Base-by-base conservation (phyloP, 352 stramenopile species). In the Phytophthora rubi region DNA sequence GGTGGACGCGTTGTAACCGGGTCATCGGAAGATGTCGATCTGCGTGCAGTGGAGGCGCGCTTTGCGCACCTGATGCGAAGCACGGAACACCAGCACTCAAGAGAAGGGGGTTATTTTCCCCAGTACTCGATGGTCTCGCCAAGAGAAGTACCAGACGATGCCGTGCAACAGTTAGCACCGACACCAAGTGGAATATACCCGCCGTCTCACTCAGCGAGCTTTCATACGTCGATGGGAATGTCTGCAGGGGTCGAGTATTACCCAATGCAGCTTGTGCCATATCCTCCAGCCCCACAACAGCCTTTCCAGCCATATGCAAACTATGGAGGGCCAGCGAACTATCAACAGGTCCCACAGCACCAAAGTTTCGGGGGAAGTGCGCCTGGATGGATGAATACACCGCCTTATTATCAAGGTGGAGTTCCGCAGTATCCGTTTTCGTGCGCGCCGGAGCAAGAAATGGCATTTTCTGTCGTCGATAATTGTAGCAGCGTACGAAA, bases 11-110 rank as follows among this genome's bases (percentile, higher is more conserved):
- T 69, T 51, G 54, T 77, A 47, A 72, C 68, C 0, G 61, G 71
- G 54, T 71, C 51, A 7, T 69, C 69, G 3, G 85, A 93, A 26
- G 87, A 94, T 57, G 78, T 87, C 12, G 88, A 96, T 67, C 71
- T 96, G 28, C 77, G 81, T 23, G 77, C 77, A 1, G 86, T 96
- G 9, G 88, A 96, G 62, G 86, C 83, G 6, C 83, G 83, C 8
- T 96, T 96, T 58, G 88, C 85, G 7, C 85, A 94, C 57, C 48
- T 96, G 59, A 96, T 96, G 88, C 81, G 82, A 54, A 87, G 65
- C 48, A 85, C 52, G n/a, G 76, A 90, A 13, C 70, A 79, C 15
- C 65, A 73, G 10, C 59, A 76, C 35, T 35, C 69, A 9, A 73
- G 61, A 18, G 72, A 83, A 23, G 69, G 56, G 12, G 44, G 56